Evolutionary conservation across 345 rosid species (phyloP), one percentile per base, ranked within the genome.

Genomic region (Populus deltoides): DNA sequence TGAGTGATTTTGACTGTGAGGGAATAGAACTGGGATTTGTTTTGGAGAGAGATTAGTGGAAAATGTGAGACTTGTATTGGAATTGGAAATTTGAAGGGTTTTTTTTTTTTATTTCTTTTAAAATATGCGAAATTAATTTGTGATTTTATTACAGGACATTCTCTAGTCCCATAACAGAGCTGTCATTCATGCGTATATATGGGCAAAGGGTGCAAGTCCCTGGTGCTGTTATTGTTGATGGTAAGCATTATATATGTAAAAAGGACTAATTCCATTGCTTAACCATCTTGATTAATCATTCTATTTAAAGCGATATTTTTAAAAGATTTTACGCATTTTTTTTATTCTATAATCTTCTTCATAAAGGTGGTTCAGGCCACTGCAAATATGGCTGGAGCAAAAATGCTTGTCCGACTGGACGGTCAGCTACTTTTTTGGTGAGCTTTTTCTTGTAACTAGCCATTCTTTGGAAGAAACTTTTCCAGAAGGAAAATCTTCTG

Each of bases 381-480:
- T 92, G 97, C 83, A 95, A 95, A 81, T 93, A 62, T 86, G 99
- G 98, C 9, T 87, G 99, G 99, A 95, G 94, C 88, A 91, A 91
- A 78, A 86, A 76, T 85, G 86, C 77, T 79, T 5, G 81, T 77
- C 99, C 97, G 47, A 90, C 96, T 80, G 99, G 93, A 31, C 87
- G 85, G 22, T 86, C 90, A 20, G 92, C 97, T 20, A 93, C 99
- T 41, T 95, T 93, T 82, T 75, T 91, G 92, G 99, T 93, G 76
- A 82, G 86, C 62, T 5, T 80, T 75, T 65, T 12, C n/a, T 47
- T 72, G 72, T 68, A 66, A 49, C 57, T 66, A 71, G 31, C 65
- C 35, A 10, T 74, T 75, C 20, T 71, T 67, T 72, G 76, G 72
- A 68, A 67, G 24, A 17, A 11, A 22, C 27, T 51, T 72, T 10